Evolutionary conservation across 2,329 filamentous ascomycete species (phyloP), one percentile per base, ranked within the genome.

Genomic region (Nemania sp.): DNA sequence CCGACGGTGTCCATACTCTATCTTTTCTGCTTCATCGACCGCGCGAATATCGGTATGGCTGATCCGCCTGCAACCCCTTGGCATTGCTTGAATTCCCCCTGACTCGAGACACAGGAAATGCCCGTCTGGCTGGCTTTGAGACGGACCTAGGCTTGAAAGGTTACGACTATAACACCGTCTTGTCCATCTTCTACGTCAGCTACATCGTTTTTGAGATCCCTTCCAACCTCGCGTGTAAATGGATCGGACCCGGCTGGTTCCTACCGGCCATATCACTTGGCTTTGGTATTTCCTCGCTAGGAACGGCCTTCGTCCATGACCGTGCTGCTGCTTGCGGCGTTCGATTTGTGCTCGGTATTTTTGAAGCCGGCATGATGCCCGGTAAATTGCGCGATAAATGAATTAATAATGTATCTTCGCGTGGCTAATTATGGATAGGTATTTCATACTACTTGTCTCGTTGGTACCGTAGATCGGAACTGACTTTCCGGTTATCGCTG

Each of bases 191-290:
- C 80, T 93, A 91, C 78, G 84, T 93, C 75, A 88, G 87, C 7
- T 93, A 93, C 78, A 92, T 93, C 73, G 27, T 93, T 55, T 92
- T 91, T 71, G 88, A 93, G 77, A 90, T 93, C 49, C 91, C 92
- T 0, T 84, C 84, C 63, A 93, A 89, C 70, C 84, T 93, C 67
- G 78, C 83, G 20, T 93, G 90, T 82, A 93, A 93, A 77, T 89
- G 84, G 82, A 81, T 93, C 4, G 91, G 91, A 0, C 91, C 91
- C 0, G 90, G 90, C 41, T 92, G 89, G 89, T 93, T 89, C 76
- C 84, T 93, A 20, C 91, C 91, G 0, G 76, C 81, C 3, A 87
- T 86, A 35, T 86, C 89, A 0, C 79, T 93, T 1, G 82, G 84
- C 47, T 93, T 92, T 71, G 91, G 89, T 5, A 80, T 89, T 52